phyloP scores from a whole-genome alignment of 2,329 filamentous ascomycete species.

The Aschersonia sp. region DNA sequence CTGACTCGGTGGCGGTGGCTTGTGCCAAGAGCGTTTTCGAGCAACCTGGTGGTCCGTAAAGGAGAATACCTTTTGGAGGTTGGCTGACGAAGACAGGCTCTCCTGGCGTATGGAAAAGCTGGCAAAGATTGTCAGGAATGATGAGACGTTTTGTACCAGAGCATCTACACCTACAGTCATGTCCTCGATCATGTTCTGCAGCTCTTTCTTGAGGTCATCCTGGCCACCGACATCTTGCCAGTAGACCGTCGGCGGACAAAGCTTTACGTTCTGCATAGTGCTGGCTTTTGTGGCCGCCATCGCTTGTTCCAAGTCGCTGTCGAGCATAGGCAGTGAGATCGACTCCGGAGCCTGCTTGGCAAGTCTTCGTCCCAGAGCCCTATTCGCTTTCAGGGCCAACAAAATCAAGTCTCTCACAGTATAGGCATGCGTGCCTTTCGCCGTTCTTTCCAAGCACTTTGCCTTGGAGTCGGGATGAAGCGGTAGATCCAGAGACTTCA shows the following conservation, averaged over 20 bases:
- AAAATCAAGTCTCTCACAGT: slow-evolving; percentile 64
- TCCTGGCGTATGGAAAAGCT: slow-evolving; percentile 14
- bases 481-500: slow-evolving; percentile 41
- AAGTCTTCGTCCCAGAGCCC: slow-evolving; percentile 12
- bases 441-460: slow-evolving; percentile 42
- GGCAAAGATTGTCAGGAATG: too few relatives aligned
- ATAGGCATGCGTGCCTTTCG: slow-evolving; percentile 73
- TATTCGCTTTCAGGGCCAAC: slow-evolving; percentile 31
- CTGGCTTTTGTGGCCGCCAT: slow-evolving; percentile 60
- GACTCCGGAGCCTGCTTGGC: slow-evolving; percentile 3
- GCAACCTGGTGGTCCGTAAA: slow-evolving; percentile 88
- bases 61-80: slow-evolving; percentile 66
- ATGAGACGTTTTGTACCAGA: too few relatives aligned
- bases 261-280: slow-evolving; percentile 77
- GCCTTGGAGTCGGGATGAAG: slow-evolving; percentile 34
- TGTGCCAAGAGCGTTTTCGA: slow-evolving; percentile 90
- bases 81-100: slow-evolving; percentile 31
- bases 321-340: slow-evolving; percentile 10
- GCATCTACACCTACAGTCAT: slow-evolving; percentile 8
- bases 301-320: slow-evolving; percentile 48
- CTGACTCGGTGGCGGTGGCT: slow-evolving; percentile 78
- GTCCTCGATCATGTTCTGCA: slow-evolving; percentile 34
- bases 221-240: slow-evolving; percentile 88
- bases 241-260: slow-evolving; percentile 72
- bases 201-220: slow-evolving; percentile 52